Evolutionary conservation across 345 rosid species (phyloP).

Genomic region (Trapa incisa): DNA sequence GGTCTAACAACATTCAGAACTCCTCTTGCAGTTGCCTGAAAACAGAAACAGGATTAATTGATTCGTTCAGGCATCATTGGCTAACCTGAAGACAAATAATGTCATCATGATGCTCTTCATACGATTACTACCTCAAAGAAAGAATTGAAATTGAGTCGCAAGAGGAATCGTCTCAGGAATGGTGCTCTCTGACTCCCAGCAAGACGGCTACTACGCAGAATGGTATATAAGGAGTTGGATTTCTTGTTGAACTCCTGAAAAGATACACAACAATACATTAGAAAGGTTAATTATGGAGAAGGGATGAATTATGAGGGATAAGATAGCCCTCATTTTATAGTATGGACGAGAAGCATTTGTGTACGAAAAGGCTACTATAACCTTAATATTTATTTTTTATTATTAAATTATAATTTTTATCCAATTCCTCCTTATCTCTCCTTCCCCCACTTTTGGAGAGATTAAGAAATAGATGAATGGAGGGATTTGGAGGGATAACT

Average conservation of each 20-base stretch:
- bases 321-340: too few relatives aligned
- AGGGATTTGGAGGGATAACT: too few relatives aligned
- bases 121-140: conserved; percentile 61
- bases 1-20: conserved; percentile 75
- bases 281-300: conserved; percentile 1
- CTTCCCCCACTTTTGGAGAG: too few relatives aligned
- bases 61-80: neutral
- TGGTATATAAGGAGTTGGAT: conserved; percentile 83
- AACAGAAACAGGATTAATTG: conserved; percentile 8
- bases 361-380: too few relatives aligned
- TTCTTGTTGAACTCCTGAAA: conserved; percentile 89
- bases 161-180: conserved; percentile 81
- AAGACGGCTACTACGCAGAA: conserved; percentile 80
- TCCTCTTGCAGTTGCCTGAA: conserved; percentile 77
- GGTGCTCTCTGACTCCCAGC: conserved; percentile 98
- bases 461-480: too few relatives aligned
- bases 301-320: too few relatives aligned
- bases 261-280: conserved; percentile 2
- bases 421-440: too few relatives aligned
- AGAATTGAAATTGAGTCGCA: conserved; percentile 78
- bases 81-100: neutral
- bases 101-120: neutral
- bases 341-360: too few relatives aligned
- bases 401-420: too few relatives aligned
- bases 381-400: too few relatives aligned